phyloP scores from a whole-genome alignment of 2,329 filamentous ascomycete species.

The Dothideomycetes sp. region DNA sequence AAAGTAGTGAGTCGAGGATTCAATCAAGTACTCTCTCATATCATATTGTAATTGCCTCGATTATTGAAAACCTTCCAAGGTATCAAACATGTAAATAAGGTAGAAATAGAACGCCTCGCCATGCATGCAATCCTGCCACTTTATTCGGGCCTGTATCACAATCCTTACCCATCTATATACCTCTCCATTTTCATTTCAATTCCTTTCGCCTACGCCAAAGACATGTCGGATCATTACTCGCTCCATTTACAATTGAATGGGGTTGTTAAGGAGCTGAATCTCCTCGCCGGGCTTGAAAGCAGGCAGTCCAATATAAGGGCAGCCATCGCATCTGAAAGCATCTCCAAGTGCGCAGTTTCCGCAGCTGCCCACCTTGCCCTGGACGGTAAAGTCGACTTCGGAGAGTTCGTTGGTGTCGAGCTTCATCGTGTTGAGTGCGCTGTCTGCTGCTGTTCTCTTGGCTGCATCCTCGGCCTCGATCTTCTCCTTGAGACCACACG shows the following conservation, averaged over 20 bases:
- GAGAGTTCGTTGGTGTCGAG: conserved; percentile 67
- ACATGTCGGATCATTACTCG: background rate
- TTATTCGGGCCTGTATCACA: no score
- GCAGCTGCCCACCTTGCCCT: conserved; percentile 91
- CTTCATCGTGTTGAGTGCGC: conserved; percentile 54
- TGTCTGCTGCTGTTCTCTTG: conserved; percentile 54
- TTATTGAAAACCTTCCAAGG: no score
- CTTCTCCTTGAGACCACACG: conserved; percentile 78
- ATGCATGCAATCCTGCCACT: no score
- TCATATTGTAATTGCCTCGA: no score
- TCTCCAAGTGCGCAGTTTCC: conserved; percentile 90
- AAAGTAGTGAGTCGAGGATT: no score
- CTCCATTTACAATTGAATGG: conserved; percentile 58
- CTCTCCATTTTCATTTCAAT: no score
- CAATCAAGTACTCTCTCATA: no score
- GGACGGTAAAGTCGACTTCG: conserved; percentile 94
- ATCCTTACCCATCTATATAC: no score
- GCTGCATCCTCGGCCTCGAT: conserved; percentile 74
- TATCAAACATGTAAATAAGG: no score
- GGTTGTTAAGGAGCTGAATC: conserved; percentile 75
- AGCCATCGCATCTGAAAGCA: conserved; percentile 54
- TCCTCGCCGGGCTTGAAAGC: conserved; percentile 97
- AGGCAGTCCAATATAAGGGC: conserved; percentile 82
- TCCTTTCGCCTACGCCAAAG: background rate
- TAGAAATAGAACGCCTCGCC: no score